Evolutionary conservation across 495 filamentous ascomycete species (phyloP).

Genomic region (Cetradonia linearis): DNA sequence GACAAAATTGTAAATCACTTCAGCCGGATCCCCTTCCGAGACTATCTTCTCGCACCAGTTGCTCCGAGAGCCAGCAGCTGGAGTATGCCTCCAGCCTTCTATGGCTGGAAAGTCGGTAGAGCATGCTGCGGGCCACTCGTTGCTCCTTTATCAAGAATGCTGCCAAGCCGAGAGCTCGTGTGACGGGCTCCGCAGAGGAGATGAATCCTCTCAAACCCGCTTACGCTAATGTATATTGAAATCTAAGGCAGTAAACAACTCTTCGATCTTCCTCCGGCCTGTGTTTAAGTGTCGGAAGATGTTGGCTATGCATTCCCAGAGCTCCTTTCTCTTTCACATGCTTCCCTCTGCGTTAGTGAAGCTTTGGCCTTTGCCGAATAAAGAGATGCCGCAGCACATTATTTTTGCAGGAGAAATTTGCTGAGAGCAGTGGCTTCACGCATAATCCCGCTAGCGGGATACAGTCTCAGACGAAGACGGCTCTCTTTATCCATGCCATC

Average conservation of each 20-base stretch:
- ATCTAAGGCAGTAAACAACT: not conserved
- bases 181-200: not conserved
- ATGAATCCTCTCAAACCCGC: not conserved
- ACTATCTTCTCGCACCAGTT: not conserved
- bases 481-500: not conserved
- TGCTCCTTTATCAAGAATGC: conserved; percentile 5
- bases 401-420: not conserved
- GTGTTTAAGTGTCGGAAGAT: not conserved
- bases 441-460: not conserved
- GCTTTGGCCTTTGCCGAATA: not conserved
- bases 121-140: not conserved
- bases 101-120: not conserved
- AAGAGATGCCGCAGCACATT: not conserved
- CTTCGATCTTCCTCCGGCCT: not conserved
- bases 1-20: not conserved
- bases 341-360: not conserved
- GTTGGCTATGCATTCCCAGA: not conserved
- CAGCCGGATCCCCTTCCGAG: not conserved
- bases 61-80: not conserved
- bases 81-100: not conserved
- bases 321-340: not conserved
- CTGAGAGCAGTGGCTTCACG: not conserved
- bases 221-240: not conserved
- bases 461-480: not conserved
- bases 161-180: conserved; percentile 9